Conservation (phyloP, 2,329 filamentous ascomycete species). For the Neurospora crassa region DNA sequence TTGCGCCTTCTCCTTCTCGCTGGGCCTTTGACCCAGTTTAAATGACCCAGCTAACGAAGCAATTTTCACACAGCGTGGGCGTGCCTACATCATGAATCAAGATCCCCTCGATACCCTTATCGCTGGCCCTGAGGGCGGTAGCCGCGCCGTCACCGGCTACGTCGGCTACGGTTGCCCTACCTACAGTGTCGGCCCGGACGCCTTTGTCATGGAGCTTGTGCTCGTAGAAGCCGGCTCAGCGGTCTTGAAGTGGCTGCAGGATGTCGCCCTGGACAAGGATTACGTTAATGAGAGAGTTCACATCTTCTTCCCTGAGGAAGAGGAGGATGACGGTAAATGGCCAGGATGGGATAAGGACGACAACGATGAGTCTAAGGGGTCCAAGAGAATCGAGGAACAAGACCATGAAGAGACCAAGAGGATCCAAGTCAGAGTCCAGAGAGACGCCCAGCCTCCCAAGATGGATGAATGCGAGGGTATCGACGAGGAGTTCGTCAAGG, state of each 20-base stretch:
- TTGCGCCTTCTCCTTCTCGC: slow-evolving; percentile 5
- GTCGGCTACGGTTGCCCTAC: slow-evolving; percentile 51
- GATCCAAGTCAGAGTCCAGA: neutral
- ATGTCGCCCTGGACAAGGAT: slow-evolving; percentile 14
- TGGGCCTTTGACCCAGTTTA: neutral
- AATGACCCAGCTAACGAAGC: slow-evolving; percentile 14
- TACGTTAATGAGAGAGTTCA: slow-evolving; percentile 18
- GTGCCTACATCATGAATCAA: slow-evolving; percentile 49
- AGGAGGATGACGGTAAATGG: neutral
- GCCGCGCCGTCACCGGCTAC: slow-evolving; percentile 28
- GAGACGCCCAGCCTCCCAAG: neutral
- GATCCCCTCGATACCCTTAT: slow-evolving; percentile 44
- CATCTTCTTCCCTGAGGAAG: slow-evolving; percentile 8
- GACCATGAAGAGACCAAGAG: neutral
- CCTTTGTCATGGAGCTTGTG: slow-evolving; percentile 49
- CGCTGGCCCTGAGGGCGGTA: slow-evolving; percentile 37
- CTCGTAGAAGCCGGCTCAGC: slow-evolving; percentile 35
- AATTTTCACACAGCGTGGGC: slow-evolving; percentile 37
- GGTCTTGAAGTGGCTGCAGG: slow-evolving; percentile 20
- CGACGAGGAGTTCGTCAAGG: neutral
- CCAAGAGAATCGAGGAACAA: neutral
- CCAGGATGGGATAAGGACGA: neutral
- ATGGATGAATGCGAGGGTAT: neutral
- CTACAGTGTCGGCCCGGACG: slow-evolving; percentile 60
- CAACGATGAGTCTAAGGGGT: neutral